Evolutionary conservation across 306 rosid genomes (phyloP).

Genomic region (Gastrolobium bilobum): DNA sequence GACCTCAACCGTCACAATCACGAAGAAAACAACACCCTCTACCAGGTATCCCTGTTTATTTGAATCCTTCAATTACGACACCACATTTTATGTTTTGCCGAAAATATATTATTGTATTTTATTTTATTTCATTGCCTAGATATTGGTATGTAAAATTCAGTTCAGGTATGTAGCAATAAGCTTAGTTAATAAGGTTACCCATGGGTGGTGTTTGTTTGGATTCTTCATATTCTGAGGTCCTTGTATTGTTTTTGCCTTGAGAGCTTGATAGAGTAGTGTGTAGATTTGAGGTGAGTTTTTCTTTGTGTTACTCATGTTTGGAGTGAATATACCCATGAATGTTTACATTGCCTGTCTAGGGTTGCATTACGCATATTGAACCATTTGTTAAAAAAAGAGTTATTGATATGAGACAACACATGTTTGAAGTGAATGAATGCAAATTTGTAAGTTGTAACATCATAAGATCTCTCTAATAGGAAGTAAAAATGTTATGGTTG

Average conservation of each 20-base stretch:
- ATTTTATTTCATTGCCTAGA: not conserved
- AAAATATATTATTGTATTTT: not conserved
- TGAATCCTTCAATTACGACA: not conserved
- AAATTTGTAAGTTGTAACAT: not conserved
- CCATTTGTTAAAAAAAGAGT: too few relatives aligned
- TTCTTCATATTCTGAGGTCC: slow-evolving; percentile 1
- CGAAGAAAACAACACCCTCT: slow-evolving; percentile 61
- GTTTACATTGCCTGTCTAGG: too few relatives aligned
- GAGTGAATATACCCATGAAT: too few relatives aligned
- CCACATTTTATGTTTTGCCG: not conserved
- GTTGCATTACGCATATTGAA: too few relatives aligned
- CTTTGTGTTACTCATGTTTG: not conserved
- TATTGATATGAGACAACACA: too few relatives aligned
- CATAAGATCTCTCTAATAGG: not conserved
- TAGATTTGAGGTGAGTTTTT: not conserved
- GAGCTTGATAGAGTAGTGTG: not conserved
- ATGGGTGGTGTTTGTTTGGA: not conserved
- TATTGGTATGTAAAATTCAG: not conserved
- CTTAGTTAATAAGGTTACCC: not conserved
- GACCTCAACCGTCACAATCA: slow-evolving; percentile 33
- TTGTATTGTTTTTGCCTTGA: not conserved
- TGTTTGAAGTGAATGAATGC: slow-evolving; percentile 4
- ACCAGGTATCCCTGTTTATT: slow-evolving; percentile 55
- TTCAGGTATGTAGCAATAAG: not conserved
- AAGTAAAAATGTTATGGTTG: not conserved